phyloP scores from a whole-genome alignment of 2,329 filamentous ascomycete genomes.

The Penicillium sp. region DNA sequence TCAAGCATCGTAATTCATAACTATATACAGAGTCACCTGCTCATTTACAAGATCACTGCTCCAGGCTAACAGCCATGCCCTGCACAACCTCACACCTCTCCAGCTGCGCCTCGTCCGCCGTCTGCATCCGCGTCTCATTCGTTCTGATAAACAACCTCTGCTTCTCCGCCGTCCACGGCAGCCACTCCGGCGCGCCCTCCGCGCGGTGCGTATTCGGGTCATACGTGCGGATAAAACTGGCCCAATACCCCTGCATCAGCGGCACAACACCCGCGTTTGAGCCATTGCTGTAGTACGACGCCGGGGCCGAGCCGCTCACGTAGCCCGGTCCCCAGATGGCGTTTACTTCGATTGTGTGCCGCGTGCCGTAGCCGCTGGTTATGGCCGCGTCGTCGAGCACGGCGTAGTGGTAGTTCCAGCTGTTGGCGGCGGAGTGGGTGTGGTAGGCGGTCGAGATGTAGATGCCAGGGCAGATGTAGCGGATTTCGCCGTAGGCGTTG shows the following conservation, averaged over 20 bases:
- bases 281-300: constrained; percentile 50
- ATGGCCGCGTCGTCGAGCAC: constrained; percentile 58
- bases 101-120: constrained; percentile 34
- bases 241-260: constrained; percentile 68
- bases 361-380: constrained; percentile 57
- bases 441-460: constrained; percentile 48
- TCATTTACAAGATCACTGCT: constrained; percentile 9
- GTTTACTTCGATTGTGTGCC: constrained; percentile 63
- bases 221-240: constrained; percentile 63
- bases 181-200: constrained; percentile 50
- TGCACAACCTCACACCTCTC: constrained; percentile 13
- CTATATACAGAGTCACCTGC: no score
- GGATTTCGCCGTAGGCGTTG: constrained; percentile 61
- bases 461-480: constrained; percentile 62
- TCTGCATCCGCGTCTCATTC: constrained; percentile 46
- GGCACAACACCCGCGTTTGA: constrained; percentile 56
- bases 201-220: constrained; percentile 60
- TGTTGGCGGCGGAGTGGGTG: constrained; percentile 25
- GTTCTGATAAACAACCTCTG: constrained; percentile 44
- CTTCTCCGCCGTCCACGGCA: constrained; percentile 35
- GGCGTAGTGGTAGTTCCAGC: constrained; percentile 68
- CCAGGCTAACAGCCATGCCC: constrained; percentile 7
- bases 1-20: no score
- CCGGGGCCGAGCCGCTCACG: constrained; percentile 44
- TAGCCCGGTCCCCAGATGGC: constrained; percentile 65